Conservation (phyloP, 192 early-diverging fungal genomes). For the Backusella tarrabulga region DNA sequence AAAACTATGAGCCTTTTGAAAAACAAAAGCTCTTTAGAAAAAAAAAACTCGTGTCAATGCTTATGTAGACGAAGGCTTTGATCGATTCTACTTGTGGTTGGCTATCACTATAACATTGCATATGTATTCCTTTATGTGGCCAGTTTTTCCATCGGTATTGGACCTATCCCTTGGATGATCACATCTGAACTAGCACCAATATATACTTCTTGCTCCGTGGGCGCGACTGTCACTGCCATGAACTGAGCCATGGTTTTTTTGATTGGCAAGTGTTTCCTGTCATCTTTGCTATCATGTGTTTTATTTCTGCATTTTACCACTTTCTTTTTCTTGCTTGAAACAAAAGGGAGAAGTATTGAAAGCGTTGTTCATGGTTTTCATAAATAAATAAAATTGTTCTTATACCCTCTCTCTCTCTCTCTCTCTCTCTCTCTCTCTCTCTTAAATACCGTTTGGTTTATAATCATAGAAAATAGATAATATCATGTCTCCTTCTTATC, state of each 20-base stretch:
- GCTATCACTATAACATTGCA: conserved; percentile 51
- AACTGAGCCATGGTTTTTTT: conserved; percentile 66
- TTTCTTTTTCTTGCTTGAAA: conserved; percentile 47
- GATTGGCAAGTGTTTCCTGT: conserved; percentile 42
- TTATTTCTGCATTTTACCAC: conserved; percentile 35
- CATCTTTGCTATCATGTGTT: conserved; percentile 16
- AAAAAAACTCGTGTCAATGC: neutral
- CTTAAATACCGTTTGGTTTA: neutral
- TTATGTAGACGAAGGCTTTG: neutral
- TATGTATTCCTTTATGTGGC: conserved; percentile 76
- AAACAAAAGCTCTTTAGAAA: neutral
- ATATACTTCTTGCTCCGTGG: conserved; percentile 69
- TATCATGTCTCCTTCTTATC: neutral
- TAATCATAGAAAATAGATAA: neutral
- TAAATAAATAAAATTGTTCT: neutral
- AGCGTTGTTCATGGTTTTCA: conserved; percentile 38
- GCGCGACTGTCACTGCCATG: conserved; percentile 65
- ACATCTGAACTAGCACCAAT: conserved; percentile 74
- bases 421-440: too few relatives aligned
- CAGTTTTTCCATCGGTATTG: conserved; percentile 76
- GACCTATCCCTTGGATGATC: conserved; percentile 80
- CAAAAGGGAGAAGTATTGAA: conserved; percentile 55
- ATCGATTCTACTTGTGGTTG: conserved; percentile 43
- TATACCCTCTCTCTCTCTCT: neutral
- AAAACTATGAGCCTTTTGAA: neutral